Conservation (phyloP, 106 monocot genomes). For the Triglochin maritima region DNA sequence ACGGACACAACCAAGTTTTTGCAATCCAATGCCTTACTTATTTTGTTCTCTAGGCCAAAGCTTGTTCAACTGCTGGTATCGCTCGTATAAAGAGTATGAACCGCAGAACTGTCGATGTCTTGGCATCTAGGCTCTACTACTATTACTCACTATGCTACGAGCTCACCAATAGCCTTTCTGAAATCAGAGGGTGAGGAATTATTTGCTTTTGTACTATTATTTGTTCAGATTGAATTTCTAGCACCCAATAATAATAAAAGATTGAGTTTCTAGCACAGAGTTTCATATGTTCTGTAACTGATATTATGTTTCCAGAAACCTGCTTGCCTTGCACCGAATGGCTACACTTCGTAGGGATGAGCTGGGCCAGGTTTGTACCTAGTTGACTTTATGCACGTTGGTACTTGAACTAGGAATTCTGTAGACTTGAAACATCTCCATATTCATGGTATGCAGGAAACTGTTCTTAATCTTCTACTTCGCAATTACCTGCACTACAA, state of each 20-base stretch:
- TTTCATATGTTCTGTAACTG: too few relatives aligned
- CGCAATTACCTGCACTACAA: constrained; percentile 99
- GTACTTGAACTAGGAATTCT: too few relatives aligned
- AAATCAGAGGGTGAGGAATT: constrained; percentile 83
- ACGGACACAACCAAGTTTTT: too few relatives aligned
- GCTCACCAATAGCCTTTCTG: constrained; percentile 82
- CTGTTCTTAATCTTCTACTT: constrained; percentile 90
- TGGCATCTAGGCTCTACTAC: constrained; percentile 79
- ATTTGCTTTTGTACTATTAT: too few relatives aligned
- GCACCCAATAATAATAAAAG: background rate
- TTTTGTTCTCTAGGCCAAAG: constrained; percentile 54
- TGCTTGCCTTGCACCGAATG: constrained; percentile 80
- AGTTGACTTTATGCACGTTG: background rate
- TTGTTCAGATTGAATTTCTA: too few relatives aligned
- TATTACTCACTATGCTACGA: constrained; percentile 91
- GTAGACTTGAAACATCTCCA: too few relatives aligned
- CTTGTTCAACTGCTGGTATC: constrained; percentile 81
- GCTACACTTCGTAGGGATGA: constrained; percentile 87
- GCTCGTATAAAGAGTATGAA: constrained; percentile 78
- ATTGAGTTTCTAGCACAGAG: background rate
- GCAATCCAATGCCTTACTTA: background rate
- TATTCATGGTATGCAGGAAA: constrained; percentile 52
- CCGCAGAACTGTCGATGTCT: constrained; percentile 91
- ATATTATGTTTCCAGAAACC: constrained; percentile 26
- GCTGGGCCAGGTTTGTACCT: constrained; percentile 76